Evolutionary conservation across 805 yeast genomes (phyloP), one percentile per base, ranked within the genome.

Genomic region (Yarrowia phangngaensis): DNA sequence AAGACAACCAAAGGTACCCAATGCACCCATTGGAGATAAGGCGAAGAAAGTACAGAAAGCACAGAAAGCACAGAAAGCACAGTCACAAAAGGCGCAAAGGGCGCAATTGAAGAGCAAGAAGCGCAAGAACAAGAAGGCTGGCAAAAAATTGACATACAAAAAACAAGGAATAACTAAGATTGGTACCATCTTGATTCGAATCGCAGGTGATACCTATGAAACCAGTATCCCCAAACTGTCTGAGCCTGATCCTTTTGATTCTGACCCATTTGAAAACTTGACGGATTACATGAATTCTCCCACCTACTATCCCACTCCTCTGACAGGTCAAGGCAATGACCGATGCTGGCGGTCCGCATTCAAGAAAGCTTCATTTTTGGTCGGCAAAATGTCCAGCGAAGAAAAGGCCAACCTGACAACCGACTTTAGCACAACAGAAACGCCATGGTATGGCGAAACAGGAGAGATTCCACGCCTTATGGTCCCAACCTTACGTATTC

Each of bases 381-480:
- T 78, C 13, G 72, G 73, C 49, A 73, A 72, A 53, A 73, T 79
- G 76, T 68, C 81, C 4, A 70, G 74, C 28, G 63, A 70, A 13
- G 84, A 79, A 58, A 79, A 78, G 55, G 81, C 76, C 20, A 79
- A 79, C 58, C 61, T 79, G 41, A 79, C 83, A 6, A 74, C 82
- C 3, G 84, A 83, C 13, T 76, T 78, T 11, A 80, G 80, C 14
- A 41, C 48, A 9, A 9, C 35, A 8, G 48, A 41, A 8, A 20
- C 35, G 20, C 48, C 34, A 11, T 30, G 34, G 34, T 41, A 41
- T 79, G 83, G 83, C 1, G 78, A 78, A 56, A 76, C 82, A 0
- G 83, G 82, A 0, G 66, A 74, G 8, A 71, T 78, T 34, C 79
- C 79, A 20, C 61, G 82, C 28, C 63, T 78, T 22, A 75, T 73